Conservation (phyloP, 2,329 filamentous ascomycete genomes). For the Alternaria arbusti region DNA sequence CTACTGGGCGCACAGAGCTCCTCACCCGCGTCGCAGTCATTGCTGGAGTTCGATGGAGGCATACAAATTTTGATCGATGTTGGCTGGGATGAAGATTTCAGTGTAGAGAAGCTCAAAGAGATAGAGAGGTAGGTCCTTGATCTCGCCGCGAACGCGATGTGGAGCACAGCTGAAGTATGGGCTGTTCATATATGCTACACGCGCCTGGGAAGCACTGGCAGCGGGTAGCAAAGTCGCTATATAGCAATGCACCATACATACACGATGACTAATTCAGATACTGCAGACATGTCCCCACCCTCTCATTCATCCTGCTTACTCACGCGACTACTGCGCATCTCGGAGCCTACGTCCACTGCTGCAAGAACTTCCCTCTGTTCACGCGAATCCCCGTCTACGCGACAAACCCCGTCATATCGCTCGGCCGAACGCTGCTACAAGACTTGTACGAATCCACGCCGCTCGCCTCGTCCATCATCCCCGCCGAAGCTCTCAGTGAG, state of each 20-base stretch:
- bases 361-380: constrained; percentile 93
- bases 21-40: constrained; percentile 88
- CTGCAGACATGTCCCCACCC: constrained; percentile 80
- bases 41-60: constrained; percentile 94
- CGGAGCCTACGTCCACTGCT: constrained; percentile 93
- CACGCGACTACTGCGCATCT: constrained; percentile 92
- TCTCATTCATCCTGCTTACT: constrained; percentile 92
- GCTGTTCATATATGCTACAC: not conserved
- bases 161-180: constrained; percentile 3
- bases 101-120: constrained; percentile 79
- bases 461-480: constrained; percentile 83
- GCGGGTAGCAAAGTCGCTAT: constrained; percentile 6
- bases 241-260: constrained; percentile 9
- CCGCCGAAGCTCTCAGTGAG: constrained; percentile 73
- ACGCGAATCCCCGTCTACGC: constrained; percentile 93
- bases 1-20: constrained; percentile 89
- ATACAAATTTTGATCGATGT: constrained; percentile 95
- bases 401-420: constrained; percentile 88
- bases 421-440: constrained; percentile 87
- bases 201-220: not conserved
- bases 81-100: constrained; percentile 94
- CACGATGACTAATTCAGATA: constrained; percentile 25
- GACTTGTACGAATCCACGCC: constrained; percentile 92
- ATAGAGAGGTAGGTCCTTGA: constrained; percentile 75
- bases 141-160: not conserved